A percentile compares a stretch with the other conserved stretches of the same genome.
Evolutionary conservation across 2,329 filamentous ascomycete genomes (phyloP).

Genomic region (Microsporum audouinii): DNA sequence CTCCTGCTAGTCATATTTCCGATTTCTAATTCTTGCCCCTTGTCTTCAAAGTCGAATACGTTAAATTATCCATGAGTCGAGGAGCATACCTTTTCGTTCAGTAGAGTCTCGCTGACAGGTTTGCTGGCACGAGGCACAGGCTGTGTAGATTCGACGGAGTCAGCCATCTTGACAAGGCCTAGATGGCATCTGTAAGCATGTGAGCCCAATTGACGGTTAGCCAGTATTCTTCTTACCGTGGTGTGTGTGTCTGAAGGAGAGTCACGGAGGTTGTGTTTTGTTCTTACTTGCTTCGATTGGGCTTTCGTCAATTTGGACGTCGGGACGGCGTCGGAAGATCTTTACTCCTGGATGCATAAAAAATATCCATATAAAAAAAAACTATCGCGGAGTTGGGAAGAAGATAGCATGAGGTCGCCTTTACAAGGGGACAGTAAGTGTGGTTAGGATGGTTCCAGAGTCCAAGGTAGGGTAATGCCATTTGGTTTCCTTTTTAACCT

Average conservation of each 20-base stretch:
- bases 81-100: conserved; percentile 86
- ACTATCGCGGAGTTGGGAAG: neutral
- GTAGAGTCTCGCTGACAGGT: conserved; percentile 91
- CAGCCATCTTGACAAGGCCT: conserved; percentile 40
- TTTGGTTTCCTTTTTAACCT: conserved; percentile 8
- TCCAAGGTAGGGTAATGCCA: neutral
- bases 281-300: neutral
- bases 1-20: neutral
- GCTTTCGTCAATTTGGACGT: neutral
- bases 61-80: neutral
- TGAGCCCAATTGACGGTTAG: neutral
- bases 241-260: neutral
- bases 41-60: neutral
- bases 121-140: conserved; percentile 57
- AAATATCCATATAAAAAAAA: neutral
- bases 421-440: neutral
- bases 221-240: neutral
- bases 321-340: neutral
- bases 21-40: neutral
- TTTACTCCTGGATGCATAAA: neutral
- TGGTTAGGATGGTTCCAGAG: neutral
- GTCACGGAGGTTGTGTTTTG: neutral
- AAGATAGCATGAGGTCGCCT: neutral
- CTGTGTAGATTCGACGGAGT: conserved; percentile 42
- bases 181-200: neutral